Base-by-base conservation (phyloP, 805 yeast genomes). In the Spathaspora passalidarum region DNA sequence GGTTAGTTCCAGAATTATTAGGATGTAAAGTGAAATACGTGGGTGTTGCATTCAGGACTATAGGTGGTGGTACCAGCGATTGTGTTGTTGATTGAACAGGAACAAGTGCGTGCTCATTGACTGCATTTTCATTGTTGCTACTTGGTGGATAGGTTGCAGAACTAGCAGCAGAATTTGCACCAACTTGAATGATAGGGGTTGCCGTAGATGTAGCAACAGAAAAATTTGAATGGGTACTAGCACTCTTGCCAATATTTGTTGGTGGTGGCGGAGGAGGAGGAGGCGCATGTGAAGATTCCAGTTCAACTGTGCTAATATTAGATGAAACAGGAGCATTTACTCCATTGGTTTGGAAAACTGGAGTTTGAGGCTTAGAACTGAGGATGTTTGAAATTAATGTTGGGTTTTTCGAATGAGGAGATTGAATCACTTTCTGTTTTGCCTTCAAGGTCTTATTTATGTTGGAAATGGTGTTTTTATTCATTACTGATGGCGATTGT, bases 401-500 rank as follows among this genome's bases (percentile, higher is more conserved):
- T 3, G 72, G 54, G 46, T 59, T 66, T 44, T 68, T 68, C 11
- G 70, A 64, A 37, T 62, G 68, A 2, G 71, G 66, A 3, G 64
- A 48, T 40, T 51, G 65, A 46, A 69, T 66, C 42, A 69, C 60
- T 47, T 65, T 66, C 48, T 72, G 77, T 46, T 72, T 71, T 32
- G 72, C 75, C 49, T 68, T 70, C 21, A 72, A 49, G 3, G 75
- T 65, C 49, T 72, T 71, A 54, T 72, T 72, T 40, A 72, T 60
- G 54, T 67, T 70, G 21, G 73, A 62, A 29, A 72, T 64, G 22
- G 66, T 65, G 40, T 56, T 61, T 42, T 60, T 60, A 41, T 62
- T 60, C n/a, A 61, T 47, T 25, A 50, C 32, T 9, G 48, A 16
- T 35, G 49, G 54, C 13, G 51, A 26, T 35, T 32, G 46, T 11